Base-by-base conservation (phyloP, 306 rosid species). In the Glycine soja region DNA sequence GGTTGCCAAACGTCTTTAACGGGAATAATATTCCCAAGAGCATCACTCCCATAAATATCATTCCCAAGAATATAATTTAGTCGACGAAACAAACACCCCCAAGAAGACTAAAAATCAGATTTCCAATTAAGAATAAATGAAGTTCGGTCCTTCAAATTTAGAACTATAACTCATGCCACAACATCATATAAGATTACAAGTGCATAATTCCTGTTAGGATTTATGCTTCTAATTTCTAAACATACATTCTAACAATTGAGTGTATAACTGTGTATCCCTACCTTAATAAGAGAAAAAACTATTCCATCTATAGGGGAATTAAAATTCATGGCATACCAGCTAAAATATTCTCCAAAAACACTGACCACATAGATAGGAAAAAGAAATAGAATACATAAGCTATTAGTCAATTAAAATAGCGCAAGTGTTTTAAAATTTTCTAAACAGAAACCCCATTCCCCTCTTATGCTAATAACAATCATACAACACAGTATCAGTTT, bases 281-380 rank as follows among this genome's bases (percentile, higher is more conserved):
- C 47, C 59, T 75, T 46, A 62, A 14, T 61, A 59, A 46, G 48
- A 7, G 14, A 47, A 76, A 42, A 73, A 76, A 74, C 59, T 10
- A 61, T 30, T 45, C 38, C 68, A 11, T 4, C 43, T 11, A 36
- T 1, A 53, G 12, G 10, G 52, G 11, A 50, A 71, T 32, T 24
- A 48, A 71, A 8, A 30, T 32, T 32, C 62, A 56, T 15, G 3
- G 1, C 30, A 75, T 18, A 46, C 71, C 32, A 19, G 8, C 61
- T 45, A 34, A 76, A 62, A 46, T 61, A 18, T 32, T 76, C 40
- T 47, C 72, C 48, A 47, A 47, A 47, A 16, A 62, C 12, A 24
- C 10, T 43, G 56, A 58, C 14, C 69, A 58, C 19, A 13, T 12
- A 43, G 32, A 8, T 30, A 74, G 8, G 8, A 42, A 38, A 52